A percentile compares a stretch with the other conserved stretches of the same genome.
phyloP scores from a whole-genome alignment of 768 basidiomycete genomes.

The Albatrellus ellisii region DNA sequence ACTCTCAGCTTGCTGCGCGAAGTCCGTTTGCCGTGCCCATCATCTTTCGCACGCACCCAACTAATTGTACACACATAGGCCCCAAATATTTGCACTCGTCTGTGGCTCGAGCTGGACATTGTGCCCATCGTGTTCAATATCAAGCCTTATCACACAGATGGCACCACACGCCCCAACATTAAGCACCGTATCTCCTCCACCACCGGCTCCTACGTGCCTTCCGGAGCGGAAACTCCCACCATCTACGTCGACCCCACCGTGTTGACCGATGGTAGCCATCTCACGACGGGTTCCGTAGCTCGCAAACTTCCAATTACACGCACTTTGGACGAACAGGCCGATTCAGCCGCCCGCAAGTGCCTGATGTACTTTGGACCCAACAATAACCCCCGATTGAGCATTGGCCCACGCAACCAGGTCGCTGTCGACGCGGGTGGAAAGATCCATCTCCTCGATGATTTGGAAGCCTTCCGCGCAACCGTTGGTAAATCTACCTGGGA shows the following conservation, averaged over 20 bases:
- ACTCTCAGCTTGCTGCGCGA: constrained; percentile 59
- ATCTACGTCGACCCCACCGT: constrained; percentile 48
- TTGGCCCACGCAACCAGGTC: constrained; percentile 78
- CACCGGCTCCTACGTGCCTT: constrained; percentile 64
- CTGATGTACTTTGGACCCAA: constrained; percentile 73
- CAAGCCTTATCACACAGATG: constrained; percentile 73
- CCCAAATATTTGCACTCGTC: constrained; percentile 74
- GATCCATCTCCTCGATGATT: constrained; percentile 75
- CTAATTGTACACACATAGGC: constrained; percentile 26
- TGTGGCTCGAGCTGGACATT: constrained; percentile 76
- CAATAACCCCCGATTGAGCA: constrained; percentile 74
- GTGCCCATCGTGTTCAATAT: constrained; percentile 81
- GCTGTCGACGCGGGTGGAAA: constrained; percentile 79
- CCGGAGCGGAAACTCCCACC: constrained; percentile 66
- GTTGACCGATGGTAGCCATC: constrained; percentile 22
- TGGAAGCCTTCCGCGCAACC: constrained; percentile 64
- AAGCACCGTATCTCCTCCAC: constrained; percentile 77
- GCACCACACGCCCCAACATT: constrained; percentile 62
- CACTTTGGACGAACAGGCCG: constrained; percentile 74
- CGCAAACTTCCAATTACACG: constrained; percentile 60
- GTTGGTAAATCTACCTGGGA: constrained; percentile 71
- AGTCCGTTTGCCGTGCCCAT: constrained; percentile 25
- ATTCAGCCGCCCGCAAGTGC: constrained; percentile 76
- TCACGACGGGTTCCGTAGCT: constrained; percentile 31
- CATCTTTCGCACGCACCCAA: constrained; percentile 1